Evolutionary conservation across 2,329 filamentous ascomycete species (phyloP).

Genomic region (Alternaria sp.): DNA sequence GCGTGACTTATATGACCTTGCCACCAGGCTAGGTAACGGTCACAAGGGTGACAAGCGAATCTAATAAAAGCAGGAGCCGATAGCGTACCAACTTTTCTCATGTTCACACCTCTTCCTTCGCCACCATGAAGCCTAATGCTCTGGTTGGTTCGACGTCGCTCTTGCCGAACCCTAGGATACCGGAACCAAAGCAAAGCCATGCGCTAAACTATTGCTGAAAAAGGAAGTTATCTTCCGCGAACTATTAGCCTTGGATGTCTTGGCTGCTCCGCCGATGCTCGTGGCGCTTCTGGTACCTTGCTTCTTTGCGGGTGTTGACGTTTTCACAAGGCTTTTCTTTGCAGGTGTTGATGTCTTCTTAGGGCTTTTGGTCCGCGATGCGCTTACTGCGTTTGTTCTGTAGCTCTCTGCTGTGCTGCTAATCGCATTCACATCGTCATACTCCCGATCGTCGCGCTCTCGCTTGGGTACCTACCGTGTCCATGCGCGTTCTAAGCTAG

Average conservation of each 20-base stretch:
- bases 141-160: no score
- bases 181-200: no score
- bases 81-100: background rate
- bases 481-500: no score
- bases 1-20: no score
- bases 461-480: no score
- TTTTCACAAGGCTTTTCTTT: no score
- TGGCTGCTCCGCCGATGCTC: conserved; percentile 61
- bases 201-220: conserved; percentile 57
- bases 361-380: conserved; percentile 31
- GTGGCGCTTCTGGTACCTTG: conserved; percentile 62
- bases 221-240: conserved; percentile 67
- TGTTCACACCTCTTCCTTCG: conserved; percentile 10
- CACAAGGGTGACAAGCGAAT: no score
- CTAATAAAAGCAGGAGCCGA: background rate
- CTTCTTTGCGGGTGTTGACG: conserved; percentile 47
- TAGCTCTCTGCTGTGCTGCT: conserved; percentile 46
- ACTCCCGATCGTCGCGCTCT: conserved; percentile 48
- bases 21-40: no score
- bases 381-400: conserved; percentile 51
- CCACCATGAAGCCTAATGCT: no score
- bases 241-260: conserved; percentile 57
- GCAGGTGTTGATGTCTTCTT: conserved; percentile 33
- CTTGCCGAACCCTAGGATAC: no score
- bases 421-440: conserved; percentile 47